A percentile compares a stretch with the other conserved stretches of the same genome.
Evolutionary conservation across 805 yeast species (phyloP).

Genomic region (Candida mattraensis): DNA sequence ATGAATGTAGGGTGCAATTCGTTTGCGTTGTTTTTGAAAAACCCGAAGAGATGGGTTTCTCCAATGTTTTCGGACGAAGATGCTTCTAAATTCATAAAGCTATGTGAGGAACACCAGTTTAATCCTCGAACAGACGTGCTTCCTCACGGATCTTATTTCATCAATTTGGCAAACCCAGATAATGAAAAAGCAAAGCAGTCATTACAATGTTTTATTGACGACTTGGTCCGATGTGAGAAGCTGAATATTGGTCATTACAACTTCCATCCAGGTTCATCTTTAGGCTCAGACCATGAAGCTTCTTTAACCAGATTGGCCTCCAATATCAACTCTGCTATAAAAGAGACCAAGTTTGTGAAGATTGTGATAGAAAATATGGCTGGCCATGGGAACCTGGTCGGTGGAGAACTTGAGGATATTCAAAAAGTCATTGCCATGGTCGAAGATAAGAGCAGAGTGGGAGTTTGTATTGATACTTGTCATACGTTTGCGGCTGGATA

Average conservation of each 20-base stretch:
- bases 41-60: slow-evolving; percentile 89
- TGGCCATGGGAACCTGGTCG: slow-evolving; percentile 90
- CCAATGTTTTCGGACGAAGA: slow-evolving; percentile 72
- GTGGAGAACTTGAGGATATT: slow-evolving; percentile 76
- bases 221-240: slow-evolving; percentile 81
- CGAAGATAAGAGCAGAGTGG: slow-evolving; percentile 82
- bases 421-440: slow-evolving; percentile 70
- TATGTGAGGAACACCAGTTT: slow-evolving; percentile 64
- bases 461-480: slow-evolving; percentile 95
- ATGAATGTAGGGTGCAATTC: slow-evolving; percentile 65
- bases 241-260: slow-evolving; percentile 84
- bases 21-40: slow-evolving; percentile 87
- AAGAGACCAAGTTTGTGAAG: slow-evolving; percentile 73
- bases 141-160: slow-evolving; percentile 94
- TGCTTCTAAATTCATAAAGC: slow-evolving; percentile 58
- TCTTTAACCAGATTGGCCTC: slow-evolving; percentile 72
- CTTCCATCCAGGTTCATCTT: slow-evolving; percentile 89
- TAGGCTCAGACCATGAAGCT: slow-evolving; percentile 62
- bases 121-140: slow-evolving; percentile 76
- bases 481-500: slow-evolving; percentile 97
- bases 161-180: slow-evolving; percentile 91
- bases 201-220: slow-evolving; percentile 78
- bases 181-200: slow-evolving; percentile 74
- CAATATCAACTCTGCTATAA: slow-evolving; percentile 76
- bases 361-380: slow-evolving; percentile 97